Conservation (phyloP, 345 rosid species). For the Firmiana major region DNA sequence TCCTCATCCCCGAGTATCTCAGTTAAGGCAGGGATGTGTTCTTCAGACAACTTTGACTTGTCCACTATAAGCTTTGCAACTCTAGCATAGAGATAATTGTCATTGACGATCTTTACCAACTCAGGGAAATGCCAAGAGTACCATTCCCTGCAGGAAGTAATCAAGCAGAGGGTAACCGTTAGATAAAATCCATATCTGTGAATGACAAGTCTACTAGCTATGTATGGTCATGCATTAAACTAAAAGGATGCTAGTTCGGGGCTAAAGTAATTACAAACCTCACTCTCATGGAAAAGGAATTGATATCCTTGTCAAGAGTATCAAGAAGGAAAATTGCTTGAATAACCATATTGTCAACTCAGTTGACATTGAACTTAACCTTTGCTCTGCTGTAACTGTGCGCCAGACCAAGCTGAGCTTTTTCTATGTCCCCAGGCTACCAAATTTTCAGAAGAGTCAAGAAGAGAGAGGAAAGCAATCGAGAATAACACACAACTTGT, state of each 20-base stretch:
- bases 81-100: conserved; percentile 73
- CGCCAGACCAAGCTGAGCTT: conserved; percentile 90
- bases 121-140: conserved; percentile 99
- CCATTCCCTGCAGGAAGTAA: conserved; percentile 72
- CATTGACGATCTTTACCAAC: conserved; percentile 83
- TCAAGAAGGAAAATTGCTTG: conserved; percentile 91
- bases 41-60: conserved; percentile 62
- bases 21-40: conserved; percentile 47
- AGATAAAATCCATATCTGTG: neutral
- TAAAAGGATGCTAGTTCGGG: neutral
- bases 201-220: neutral
- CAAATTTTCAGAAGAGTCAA: neutral
- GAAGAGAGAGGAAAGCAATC: neutral
- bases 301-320: conserved; percentile 85
- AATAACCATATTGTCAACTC: conserved; percentile 92
- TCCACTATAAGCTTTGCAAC: conserved; percentile 58
- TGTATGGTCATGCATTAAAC: neutral
- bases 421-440: conserved; percentile 87
- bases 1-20: conserved; percentile 77
- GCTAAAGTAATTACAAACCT: conserved; percentile 47
- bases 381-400: conserved; percentile 97
- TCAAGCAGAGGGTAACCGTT: neutral
- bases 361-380: conserved; percentile 91
- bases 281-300: conserved; percentile 86
- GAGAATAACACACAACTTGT: neutral